These are phyloP conservation scores for Pyrus pyrifolia DNA, from an alignment of 306 rosid species.

Conservation along the genomic window DNA sequence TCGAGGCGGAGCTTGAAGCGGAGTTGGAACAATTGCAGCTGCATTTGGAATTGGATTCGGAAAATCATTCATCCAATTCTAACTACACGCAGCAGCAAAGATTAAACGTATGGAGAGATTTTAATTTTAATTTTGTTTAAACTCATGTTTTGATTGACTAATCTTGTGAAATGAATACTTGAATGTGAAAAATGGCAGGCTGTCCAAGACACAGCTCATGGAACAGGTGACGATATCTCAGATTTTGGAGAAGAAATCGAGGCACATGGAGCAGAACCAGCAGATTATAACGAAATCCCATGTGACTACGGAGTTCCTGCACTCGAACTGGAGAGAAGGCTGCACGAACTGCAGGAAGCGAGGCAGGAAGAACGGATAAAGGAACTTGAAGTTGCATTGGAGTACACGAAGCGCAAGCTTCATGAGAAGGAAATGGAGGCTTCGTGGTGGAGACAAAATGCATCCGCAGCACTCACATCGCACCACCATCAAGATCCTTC, in stretches of 20 bases:
- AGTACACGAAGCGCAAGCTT: constrained; percentile 44
- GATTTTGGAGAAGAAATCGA: constrained; percentile 46
- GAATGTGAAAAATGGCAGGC: constrained; percentile 36
- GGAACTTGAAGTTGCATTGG: constrained; percentile 69
- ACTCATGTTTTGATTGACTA: neutral
- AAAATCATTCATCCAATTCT: constrained; percentile 10
- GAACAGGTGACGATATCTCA: neutral
- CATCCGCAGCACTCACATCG: constrained; percentile 24
- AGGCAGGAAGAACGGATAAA: constrained; percentile 62
- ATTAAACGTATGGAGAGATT: constrained; percentile 34
- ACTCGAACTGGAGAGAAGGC: constrained; percentile 61
- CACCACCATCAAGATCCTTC: constrained; percentile 46
- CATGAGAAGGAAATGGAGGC: constrained; percentile 56
- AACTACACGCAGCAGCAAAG: constrained; percentile 27
- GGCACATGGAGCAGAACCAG: constrained; percentile 28
- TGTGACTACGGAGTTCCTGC: constrained; percentile 58
- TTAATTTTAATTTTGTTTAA: no score
- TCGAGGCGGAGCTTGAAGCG: constrained; percentile 67
- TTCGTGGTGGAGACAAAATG: constrained; percentile 77
- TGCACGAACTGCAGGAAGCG: constrained; percentile 69
- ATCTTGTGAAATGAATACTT: constrained; percentile 3
- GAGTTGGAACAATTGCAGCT: constrained; percentile 72
- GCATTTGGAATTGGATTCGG: constrained; percentile 69
- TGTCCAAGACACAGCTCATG: constrained; percentile 18
- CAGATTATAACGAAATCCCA: constrained; percentile 26